A percentile compares a stretch with the other conserved stretches of the same genome.
These are phyloP conservation scores for Colletotrichum euphorbiae DNA, from an alignment of 2,329 filamentous ascomycete genomes.

Conservation along the genomic window DNA sequence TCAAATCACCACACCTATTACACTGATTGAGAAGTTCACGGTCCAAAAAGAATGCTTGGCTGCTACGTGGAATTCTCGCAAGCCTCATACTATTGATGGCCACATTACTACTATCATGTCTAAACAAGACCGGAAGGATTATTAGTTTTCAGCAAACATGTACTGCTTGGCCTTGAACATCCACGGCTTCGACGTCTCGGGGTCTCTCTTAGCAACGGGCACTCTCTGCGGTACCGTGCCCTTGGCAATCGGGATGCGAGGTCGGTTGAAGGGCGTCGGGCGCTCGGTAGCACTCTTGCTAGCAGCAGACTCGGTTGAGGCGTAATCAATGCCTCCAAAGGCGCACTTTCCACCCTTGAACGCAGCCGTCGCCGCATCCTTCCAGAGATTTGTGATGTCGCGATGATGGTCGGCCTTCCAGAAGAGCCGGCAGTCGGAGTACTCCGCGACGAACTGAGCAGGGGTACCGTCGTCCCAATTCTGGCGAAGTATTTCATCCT, in stretches of 20 bases:
- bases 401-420: conserved; percentile 61
- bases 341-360: conserved; percentile 55
- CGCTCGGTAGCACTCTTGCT: background rate
- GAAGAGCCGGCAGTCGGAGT: conserved; percentile 62
- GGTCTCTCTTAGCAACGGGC: background rate
- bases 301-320: background rate
- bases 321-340: conserved; percentile 17
- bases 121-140: background rate
- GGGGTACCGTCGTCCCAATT: conserved; percentile 55
- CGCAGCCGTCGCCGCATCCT: conserved; percentile 53
- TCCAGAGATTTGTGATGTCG: conserved; percentile 61
- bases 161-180: background rate
- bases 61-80: background rate
- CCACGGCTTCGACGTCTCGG: background rate
- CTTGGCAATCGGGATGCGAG: background rate
- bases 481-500: conserved; percentile 52
- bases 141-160: conserved; percentile 8
- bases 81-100: background rate
- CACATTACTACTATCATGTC: background rate
- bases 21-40: too few species aligned
- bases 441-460: conserved; percentile 60
- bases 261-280: background rate
- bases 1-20: too few species aligned
- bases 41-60: too few species aligned
- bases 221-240: background rate